These are phyloP conservation scores for Botrytis porri DNA, from an alignment of 2,329 filamentous ascomycete genomes.

Conservation along the genomic window DNA sequence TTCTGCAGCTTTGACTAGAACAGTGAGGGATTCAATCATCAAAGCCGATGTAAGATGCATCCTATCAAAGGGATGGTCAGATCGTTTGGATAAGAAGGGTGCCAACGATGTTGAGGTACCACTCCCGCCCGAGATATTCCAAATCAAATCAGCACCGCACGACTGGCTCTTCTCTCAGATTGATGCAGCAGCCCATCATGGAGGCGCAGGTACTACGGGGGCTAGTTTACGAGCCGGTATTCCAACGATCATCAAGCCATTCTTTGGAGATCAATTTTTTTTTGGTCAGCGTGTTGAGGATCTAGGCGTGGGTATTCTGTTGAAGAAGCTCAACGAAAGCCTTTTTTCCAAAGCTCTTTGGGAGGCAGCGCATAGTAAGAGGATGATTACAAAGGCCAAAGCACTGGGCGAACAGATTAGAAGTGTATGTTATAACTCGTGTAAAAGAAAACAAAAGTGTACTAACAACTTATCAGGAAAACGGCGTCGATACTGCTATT, in stretches of 20 bases:
- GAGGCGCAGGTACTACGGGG: slow-evolving; percentile 90
- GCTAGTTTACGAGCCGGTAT: slow-evolving; percentile 87
- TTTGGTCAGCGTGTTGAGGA: slow-evolving; percentile 89
- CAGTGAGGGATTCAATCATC: slow-evolving; percentile 86
- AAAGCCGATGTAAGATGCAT: slow-evolving; percentile 94
- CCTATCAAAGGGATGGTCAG: slow-evolving; percentile 95
- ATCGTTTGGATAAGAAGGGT: slow-evolving; percentile 64
- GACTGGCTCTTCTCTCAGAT: slow-evolving; percentile 96
- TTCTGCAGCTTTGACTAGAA: slow-evolving; percentile 80
- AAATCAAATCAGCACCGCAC: slow-evolving; percentile 88
- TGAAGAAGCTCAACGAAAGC: slow-evolving; percentile 86
- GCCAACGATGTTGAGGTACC: slow-evolving; percentile 56
- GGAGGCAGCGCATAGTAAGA: slow-evolving; percentile 84
- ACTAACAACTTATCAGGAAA: slow-evolving; percentile 59
- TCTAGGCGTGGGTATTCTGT: slow-evolving; percentile 82
- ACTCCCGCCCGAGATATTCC: slow-evolving; percentile 75
- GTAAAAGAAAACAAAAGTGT: neutral
- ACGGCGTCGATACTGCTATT: slow-evolving; percentile 85
- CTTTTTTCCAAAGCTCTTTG: slow-evolving; percentile 83
- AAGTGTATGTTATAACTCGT: slow-evolving; percentile 55
- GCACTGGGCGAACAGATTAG: slow-evolving; percentile 84
- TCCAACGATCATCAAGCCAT: slow-evolving; percentile 91
- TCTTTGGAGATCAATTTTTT: slow-evolving; percentile 98
- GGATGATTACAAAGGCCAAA: slow-evolving; percentile 85
- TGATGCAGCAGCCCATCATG: slow-evolving; percentile 91